These are phyloP conservation scores for Ceratonia siliqua DNA, from an alignment of 306 rosid genomes.

Conservation along the genomic window DNA sequence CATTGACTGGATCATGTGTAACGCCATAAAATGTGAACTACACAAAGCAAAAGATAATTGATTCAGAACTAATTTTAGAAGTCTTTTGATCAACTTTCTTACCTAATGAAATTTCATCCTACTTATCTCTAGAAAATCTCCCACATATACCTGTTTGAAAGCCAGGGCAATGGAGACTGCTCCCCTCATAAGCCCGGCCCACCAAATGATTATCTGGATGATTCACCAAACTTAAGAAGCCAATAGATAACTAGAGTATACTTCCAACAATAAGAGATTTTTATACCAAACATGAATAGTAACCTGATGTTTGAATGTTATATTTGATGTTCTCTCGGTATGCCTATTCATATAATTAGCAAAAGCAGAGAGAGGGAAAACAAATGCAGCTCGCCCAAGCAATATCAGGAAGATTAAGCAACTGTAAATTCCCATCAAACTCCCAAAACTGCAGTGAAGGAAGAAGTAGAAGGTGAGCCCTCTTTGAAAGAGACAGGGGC, in stretches of 20 bases:
- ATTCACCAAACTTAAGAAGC: conserved; percentile 4
- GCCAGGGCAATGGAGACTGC: conserved; percentile 96
- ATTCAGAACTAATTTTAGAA: neutral
- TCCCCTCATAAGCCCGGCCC: conserved; percentile 96
- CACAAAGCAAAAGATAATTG: conserved; percentile 32
- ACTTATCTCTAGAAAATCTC: conserved; percentile 5
- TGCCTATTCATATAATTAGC: conserved; percentile 63
- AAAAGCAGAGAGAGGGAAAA: conserved; percentile 76
- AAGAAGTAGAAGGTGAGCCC: conserved; percentile 7
- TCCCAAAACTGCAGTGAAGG: conserved; percentile 55
- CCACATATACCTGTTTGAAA: conserved; percentile 68
- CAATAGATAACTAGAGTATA: neutral
- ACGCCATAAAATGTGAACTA: conserved; percentile 86
- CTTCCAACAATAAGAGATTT: neutral
- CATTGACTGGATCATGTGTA: conserved; percentile 68
- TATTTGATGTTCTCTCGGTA: conserved; percentile 41
- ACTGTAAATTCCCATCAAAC: conserved; percentile 56
- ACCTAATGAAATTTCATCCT: neutral
- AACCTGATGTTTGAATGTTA: conserved; percentile 76
- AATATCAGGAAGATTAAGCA: conserved; percentile 58
- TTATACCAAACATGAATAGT: conserved; percentile 16
- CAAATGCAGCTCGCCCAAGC: conserved; percentile 85
- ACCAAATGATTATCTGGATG: conserved; percentile 76
- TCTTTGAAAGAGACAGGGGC: neutral
- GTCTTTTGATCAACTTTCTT: neutral